Base-by-base conservation (phyloP, 2,329 filamentous ascomycete genomes). In the Didymella glomerata region DNA sequence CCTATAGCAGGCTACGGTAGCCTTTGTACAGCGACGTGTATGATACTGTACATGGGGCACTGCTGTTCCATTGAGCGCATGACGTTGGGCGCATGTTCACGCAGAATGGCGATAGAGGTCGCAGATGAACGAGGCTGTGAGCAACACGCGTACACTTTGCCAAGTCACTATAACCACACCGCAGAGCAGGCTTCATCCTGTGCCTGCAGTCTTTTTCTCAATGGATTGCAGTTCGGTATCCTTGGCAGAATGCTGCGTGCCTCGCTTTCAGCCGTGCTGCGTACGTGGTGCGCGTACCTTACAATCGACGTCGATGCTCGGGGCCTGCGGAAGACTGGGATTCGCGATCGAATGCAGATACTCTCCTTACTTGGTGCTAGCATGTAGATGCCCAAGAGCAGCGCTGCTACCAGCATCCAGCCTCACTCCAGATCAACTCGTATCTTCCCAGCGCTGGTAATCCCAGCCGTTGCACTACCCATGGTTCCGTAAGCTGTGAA, bases 401-500 rank as follows among this genome's bases (percentile, higher is more conserved):
- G 6, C 9, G 32, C 10, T 11, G 5, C 10, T 7, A 7, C 6
- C 28, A 11, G 28, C 28, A 8, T 22, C 42, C n/a, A 48, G 51
- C 51, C 42, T 54, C 51, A 48, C 27, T 54, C 27, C 44, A 54
- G 34, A 48, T 42, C 44, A 48, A 16, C 51, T 25, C 44, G 51
- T 48, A 27, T n/a, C 14, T 9, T 32, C 27, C 27, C 34, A 46
- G n/a, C 48, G 44, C 53, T 22, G 28, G 18, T 45, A 44, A 48
- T 44, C 48, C 49, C 45, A 30, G 45, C 56, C 30, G 50, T 44
- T 46, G 46, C 36, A 41, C 50, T 46, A 50, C 40, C 32, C 56
- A 59, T 59, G 56, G 56, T 54, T 59, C 56, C 45, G 32, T 54
- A 46, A 50, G 50, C 32, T 47, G 16, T 24, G 34, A 32, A 47